These are phyloP conservation scores for Trichothecium sympodiale DNA, from an alignment of 2,329 filamentous ascomycete species.

Conservation along the genomic window DNA sequence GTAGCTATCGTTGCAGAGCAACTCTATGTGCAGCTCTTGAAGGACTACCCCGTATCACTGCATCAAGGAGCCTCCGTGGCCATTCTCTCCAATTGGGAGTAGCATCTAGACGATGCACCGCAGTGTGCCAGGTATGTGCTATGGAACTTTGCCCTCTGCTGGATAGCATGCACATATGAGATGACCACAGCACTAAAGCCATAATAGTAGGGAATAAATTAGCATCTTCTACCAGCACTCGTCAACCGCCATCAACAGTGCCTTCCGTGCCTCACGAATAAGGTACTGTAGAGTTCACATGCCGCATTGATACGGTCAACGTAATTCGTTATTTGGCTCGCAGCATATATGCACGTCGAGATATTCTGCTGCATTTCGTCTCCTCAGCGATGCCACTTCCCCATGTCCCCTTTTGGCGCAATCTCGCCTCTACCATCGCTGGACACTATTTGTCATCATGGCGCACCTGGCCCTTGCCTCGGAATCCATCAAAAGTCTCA, in stretches of 20 bases:
- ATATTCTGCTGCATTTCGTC: conserved; percentile 1
- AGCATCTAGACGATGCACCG: conserved; percentile 25
- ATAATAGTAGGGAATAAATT: conserved; percentile 30
- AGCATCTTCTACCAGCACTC: conserved; percentile 2
- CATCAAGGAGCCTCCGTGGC: conserved; percentile 25
- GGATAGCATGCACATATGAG: conserved; percentile 32
- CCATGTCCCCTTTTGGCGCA: conserved; percentile 7
- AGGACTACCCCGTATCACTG: conserved; percentile 30
- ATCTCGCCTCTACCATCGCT: conserved; percentile 2
- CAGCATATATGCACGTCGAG: conserved; percentile 22
- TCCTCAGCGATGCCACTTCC: conserved; percentile 5
- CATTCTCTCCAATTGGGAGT: conserved; percentile 24
- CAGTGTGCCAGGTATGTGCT: conserved; percentile 19
- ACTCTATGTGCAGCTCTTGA: conserved; percentile 19
- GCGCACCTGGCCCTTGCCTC: background rate
- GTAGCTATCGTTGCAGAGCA: conserved; percentile 22
- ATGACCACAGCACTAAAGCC: conserved; percentile 32
- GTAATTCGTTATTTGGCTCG: conserved; percentile 24
- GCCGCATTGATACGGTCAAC: conserved; percentile 25
- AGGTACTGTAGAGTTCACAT: conserved; percentile 24
- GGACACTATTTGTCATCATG: background rate
- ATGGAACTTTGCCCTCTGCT: conserved; percentile 16
- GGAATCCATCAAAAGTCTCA: background rate
- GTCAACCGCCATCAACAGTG: too few relatives aligned
- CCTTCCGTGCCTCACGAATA: conserved; percentile 25